Evolutionary conservation across 169 alveolate genomes (phyloP).

Genomic region (Babesia microti): DNA sequence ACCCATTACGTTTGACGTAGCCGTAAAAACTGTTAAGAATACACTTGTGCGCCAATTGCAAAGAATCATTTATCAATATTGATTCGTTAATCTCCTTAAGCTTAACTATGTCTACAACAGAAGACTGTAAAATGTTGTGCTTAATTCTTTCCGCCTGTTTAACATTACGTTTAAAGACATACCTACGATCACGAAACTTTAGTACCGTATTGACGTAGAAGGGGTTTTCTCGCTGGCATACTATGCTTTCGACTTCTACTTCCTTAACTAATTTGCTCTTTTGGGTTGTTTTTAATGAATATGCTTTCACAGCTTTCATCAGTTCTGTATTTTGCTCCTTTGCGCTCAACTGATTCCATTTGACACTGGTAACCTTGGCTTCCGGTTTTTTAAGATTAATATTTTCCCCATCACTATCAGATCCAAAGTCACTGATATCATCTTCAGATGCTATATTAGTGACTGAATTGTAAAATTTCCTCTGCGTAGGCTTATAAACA

Average conservation of each 20-base stretch:
- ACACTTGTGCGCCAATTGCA: slow-evolving; percentile 98
- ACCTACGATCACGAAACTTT: slow-evolving; percentile 90
- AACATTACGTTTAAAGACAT: slow-evolving; percentile 79
- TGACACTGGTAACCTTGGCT: slow-evolving; percentile 1
- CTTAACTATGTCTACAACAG: slow-evolving; percentile 54
- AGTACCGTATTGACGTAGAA: slow-evolving; percentile 93
- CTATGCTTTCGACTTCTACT: slow-evolving; percentile 67
- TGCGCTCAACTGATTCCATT: slow-evolving; percentile 68
- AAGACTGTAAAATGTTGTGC: slow-evolving; percentile 65
- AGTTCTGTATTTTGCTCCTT: slow-evolving; percentile 71
- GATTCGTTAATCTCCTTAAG: slow-evolving; percentile 78
- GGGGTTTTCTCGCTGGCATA: slow-evolving; percentile 96
- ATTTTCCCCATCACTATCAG: slow-evolving; percentile 9
- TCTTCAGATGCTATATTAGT: slow-evolving; percentile 4
- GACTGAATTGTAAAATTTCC: neutral
- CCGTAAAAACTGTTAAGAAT: slow-evolving; percentile 98
- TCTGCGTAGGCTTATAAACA: slow-evolving; percentile 31
- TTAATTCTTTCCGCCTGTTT: slow-evolving; percentile 69
- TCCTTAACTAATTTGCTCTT: slow-evolving; percentile 50
- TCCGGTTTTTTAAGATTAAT: neutral
- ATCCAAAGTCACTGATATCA: too few relatives aligned
- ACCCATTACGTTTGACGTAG: slow-evolving; percentile 96
- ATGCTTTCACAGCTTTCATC: slow-evolving; percentile 79
- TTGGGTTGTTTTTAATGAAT: slow-evolving; percentile 52
- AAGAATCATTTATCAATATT: slow-evolving; percentile 84